phyloP scores from a whole-genome alignment of 1,284 basidiomycete genomes.

The Cryptococcus hybrid region DNA sequence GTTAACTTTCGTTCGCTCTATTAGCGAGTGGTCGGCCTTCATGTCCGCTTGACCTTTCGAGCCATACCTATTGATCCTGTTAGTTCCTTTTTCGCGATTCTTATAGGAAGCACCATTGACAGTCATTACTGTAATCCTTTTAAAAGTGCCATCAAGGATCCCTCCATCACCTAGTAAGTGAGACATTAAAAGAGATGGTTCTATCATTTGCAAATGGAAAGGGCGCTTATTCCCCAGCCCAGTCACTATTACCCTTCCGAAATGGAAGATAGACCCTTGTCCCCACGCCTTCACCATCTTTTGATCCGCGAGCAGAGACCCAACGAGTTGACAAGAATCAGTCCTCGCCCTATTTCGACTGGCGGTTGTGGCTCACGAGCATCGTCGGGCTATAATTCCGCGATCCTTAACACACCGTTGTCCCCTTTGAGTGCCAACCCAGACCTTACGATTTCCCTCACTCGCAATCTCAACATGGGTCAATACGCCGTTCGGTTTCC shows the following conservation, averaged over 20 bases:
- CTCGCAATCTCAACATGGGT: neutral
- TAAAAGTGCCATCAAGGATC: too few relatives aligned
- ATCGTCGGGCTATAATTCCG: neutral
- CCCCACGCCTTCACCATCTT: slow-evolving; percentile 20
- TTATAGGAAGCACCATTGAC: too few relatives aligned
- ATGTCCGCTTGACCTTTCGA: too few relatives aligned
- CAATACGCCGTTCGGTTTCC: neutral
- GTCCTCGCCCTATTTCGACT: slow-evolving; percentile 6
- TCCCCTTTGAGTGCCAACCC: slow-evolving; percentile 9
- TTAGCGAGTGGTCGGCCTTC: too few relatives aligned
- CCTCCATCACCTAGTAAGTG: too few relatives aligned
- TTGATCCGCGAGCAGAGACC: slow-evolving; percentile 15
- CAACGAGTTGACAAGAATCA: slow-evolving; percentile 14
- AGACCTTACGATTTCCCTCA: neutral
- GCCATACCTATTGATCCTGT: too few relatives aligned
- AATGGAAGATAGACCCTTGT: slow-evolving; percentile 18
- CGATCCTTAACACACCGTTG: neutral
- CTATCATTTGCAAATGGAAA: too few relatives aligned
- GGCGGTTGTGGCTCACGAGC: neutral
- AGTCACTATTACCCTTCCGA: neutral
- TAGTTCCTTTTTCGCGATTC: too few relatives aligned
- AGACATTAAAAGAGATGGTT: too few relatives aligned
- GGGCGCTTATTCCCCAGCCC: neutral
- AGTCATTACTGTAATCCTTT: too few relatives aligned
- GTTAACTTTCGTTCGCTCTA: too few relatives aligned